phyloP scores from a whole-genome alignment of 495 filamentous ascomycete genomes.

The Podospora anserina region DNA sequence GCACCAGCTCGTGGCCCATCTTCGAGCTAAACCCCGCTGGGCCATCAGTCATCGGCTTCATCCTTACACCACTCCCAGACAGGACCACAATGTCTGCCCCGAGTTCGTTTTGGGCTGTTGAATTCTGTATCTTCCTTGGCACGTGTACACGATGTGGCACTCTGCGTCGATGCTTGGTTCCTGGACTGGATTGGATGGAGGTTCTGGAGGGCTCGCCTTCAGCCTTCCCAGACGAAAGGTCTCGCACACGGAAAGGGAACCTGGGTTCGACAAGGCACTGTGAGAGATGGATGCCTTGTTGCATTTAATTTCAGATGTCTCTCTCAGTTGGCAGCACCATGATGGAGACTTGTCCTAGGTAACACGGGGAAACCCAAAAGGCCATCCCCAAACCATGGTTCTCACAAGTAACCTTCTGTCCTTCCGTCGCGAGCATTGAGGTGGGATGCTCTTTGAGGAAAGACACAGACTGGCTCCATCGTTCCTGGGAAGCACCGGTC shows the following conservation, averaged over 20 bases:
- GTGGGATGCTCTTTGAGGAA: background rate
- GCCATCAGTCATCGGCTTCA: background rate
- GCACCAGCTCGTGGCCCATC: background rate
- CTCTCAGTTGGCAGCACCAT: background rate
- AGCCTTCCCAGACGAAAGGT: background rate
- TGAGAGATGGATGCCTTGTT: background rate
- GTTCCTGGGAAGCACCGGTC: too few species aligned
- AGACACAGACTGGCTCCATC: background rate
- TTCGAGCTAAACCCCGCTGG: background rate
- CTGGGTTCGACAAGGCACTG: background rate
- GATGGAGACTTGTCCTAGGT: background rate
- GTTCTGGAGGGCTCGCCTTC: background rate
- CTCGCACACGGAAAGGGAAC: background rate
- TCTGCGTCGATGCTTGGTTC: background rate
- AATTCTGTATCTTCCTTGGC: constrained; percentile 1
- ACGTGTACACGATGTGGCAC: constrained; percentile 2
- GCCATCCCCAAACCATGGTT: background rate
- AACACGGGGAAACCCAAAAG: background rate
- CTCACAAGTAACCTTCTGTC: background rate
- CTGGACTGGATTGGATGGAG: background rate
- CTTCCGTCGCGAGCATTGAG: background rate
- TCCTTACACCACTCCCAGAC: background rate
- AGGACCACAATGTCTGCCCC: background rate
- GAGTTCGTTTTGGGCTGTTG: background rate
- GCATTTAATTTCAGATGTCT: background rate